These are phyloP conservation scores for Catharanthus roseus DNA, from an alignment of 257 asterid genomes.

Conservation along the genomic window DNA sequence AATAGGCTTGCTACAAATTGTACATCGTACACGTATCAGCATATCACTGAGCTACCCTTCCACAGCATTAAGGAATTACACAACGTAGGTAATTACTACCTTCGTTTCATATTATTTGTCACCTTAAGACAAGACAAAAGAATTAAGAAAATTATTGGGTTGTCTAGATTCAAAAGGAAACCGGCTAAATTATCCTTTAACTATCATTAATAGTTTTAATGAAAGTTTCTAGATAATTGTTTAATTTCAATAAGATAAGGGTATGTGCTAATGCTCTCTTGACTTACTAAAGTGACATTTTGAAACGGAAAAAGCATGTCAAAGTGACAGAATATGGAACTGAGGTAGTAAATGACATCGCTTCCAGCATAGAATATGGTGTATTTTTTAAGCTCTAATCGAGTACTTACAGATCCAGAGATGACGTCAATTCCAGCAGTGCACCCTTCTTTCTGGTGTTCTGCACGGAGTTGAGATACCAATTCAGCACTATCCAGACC, in stretches of 20 bases:
- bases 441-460: constrained; percentile 76
- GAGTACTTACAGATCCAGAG: constrained; percentile 69
- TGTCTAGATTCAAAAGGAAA: too few relatives aligned
- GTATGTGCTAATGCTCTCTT: too few relatives aligned
- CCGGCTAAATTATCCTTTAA: too few relatives aligned
- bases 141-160: too few relatives aligned
- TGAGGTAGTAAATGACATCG: neutral
- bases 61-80: neutral
- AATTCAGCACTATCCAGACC: constrained; percentile 86
- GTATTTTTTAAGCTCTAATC: neutral
- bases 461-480: constrained; percentile 87
- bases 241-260: too few relatives aligned
- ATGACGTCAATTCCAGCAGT: constrained; percentile 82
- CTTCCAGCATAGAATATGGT: neutral
- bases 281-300: too few relatives aligned
- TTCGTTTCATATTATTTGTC: too few relatives aligned
- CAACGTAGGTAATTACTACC: neutral
- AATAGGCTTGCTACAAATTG: neutral
- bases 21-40: neutral
- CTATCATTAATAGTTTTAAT: too few relatives aligned
- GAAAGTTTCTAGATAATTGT: too few relatives aligned
- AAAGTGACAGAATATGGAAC: too few relatives aligned
- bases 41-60: neutral
- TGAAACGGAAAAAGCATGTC: too few relatives aligned
- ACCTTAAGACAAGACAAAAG: too few relatives aligned